Percentiles rank a stretch among this genome's conserved stretches.
These are phyloP conservation scores for Crotalaria pallida DNA, from an alignment of 306 rosid species.

Conservation along the genomic window DNA sequence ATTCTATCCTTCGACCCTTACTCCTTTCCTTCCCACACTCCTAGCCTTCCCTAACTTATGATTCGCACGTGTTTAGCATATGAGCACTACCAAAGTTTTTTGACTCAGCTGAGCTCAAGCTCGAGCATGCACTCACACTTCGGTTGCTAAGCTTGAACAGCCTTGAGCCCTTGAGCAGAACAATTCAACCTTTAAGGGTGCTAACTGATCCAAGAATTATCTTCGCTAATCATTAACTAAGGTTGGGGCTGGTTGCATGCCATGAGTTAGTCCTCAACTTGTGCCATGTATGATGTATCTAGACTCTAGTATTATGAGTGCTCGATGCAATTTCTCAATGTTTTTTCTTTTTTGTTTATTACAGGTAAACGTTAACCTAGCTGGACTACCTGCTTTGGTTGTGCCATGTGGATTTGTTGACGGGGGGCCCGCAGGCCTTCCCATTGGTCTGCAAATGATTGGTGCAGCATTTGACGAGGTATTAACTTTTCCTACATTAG, in stretches of 20 bases:
- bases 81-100: neutral
- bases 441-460: conserved; percentile 93
- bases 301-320: neutral
- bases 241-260: neutral
- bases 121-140: neutral
- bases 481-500: conserved; percentile 15
- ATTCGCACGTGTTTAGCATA: neutral
- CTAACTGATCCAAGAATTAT: neutral
- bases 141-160: neutral
- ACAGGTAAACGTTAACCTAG: conserved; percentile 95
- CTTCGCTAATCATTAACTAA: neutral
- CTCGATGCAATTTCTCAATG: neutral
- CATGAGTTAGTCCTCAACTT: neutral
- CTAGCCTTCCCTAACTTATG: neutral
- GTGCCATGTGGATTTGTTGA: conserved; percentile 93
- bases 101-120: neutral
- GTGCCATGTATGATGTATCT: neutral
- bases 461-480: conserved; percentile 95
- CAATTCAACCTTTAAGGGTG: neutral
- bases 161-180: neutral
- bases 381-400: conserved; percentile 94
- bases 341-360: neutral
- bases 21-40: neutral
- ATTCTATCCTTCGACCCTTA: neutral
- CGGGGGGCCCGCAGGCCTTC: conserved; percentile 75